These are phyloP conservation scores for Guyanaporus albipodus DNA, from an alignment of 768 basidiomycete genomes.

Conservation along the genomic window DNA sequence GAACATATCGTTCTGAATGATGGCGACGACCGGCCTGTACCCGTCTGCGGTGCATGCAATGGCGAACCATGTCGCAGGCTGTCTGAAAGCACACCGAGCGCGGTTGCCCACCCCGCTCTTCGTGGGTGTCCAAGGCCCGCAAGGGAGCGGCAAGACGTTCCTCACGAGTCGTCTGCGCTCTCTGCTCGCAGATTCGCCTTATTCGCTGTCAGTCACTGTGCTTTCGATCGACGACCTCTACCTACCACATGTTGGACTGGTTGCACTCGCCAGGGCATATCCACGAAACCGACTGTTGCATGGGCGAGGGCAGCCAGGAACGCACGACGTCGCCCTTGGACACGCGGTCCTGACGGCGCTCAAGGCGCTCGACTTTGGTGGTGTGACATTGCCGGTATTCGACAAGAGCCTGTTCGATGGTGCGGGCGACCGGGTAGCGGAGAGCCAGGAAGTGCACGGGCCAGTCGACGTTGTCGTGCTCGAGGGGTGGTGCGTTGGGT, in stretches of 20 bases:
- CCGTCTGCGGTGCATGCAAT: slow-evolving; percentile 38
- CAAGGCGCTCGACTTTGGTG: slow-evolving; percentile 33
- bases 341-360: slow-evolving; percentile 47
- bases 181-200: slow-evolving; percentile 40
- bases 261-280: slow-evolving; percentile 43
- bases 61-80: slow-evolving; percentile 36
- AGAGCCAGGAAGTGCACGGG: slow-evolving; percentile 39
- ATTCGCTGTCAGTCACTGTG: slow-evolving; percentile 53
- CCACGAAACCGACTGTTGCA: slow-evolving; percentile 63
- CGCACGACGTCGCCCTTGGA: slow-evolving; percentile 79
- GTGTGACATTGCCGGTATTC: slow-evolving; percentile 68
- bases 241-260: slow-evolving; percentile 62
- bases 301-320: slow-evolving; percentile 91
- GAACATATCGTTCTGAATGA: slow-evolving; percentile 5
- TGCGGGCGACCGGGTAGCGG: slow-evolving; percentile 73
- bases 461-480: slow-evolving; percentile 80
- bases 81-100: slow-evolving; percentile 33
- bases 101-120: slow-evolving; percentile 54
- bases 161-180: slow-evolving; percentile 56
- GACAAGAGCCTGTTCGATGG: slow-evolving; percentile 83
- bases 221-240: slow-evolving; percentile 87
- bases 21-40: slow-evolving; percentile 11
- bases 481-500: slow-evolving; percentile 97
- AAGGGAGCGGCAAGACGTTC: slow-evolving; percentile 91
- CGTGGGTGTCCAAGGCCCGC: slow-evolving; percentile 87